These are phyloP conservation scores for Bolboschoenoplectus hybrid DNA, from an alignment of 202 grass and related monocot genomes.

Conservation along the genomic window DNA sequence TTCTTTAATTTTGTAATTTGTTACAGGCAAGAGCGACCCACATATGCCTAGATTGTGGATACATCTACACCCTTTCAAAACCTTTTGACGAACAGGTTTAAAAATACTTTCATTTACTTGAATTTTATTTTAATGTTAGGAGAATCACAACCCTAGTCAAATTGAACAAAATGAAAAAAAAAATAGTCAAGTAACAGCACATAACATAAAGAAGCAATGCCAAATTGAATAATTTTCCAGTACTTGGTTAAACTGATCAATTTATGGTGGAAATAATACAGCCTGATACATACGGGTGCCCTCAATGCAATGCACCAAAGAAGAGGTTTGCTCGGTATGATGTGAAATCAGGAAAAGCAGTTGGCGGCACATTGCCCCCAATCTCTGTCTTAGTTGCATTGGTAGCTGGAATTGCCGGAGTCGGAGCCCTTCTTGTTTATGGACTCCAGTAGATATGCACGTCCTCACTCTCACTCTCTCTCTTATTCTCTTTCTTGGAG, in stretches of 20 bases:
- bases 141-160: not conserved
- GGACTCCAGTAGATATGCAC: conserved; percentile 68
- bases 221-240: not conserved
- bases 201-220: not conserved
- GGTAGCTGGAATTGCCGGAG: conserved; percentile 64
- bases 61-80: conserved; percentile 87
- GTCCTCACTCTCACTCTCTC: not conserved
- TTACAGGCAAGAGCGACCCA: conserved; percentile 90
- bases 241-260: conserved; percentile 15
- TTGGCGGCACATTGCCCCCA: conserved; percentile 66
- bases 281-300: conserved; percentile 78
- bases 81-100: conserved; percentile 93
- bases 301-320: conserved; percentile 97
- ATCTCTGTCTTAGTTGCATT: conserved; percentile 72
- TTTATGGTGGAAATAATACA: conserved; percentile 43
- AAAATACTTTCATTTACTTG: conserved; percentile 27
- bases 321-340: conserved; percentile 76
- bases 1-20: not conserved
- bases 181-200: not conserved
- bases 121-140: conserved; percentile 5
- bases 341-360: conserved; percentile 59
- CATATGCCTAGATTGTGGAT: conserved; percentile 92
- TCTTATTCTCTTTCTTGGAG: conserved; percentile 11
- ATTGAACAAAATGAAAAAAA: not conserved
- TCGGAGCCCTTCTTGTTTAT: conserved; percentile 82